phyloP scores from a whole-genome alignment of 2,329 filamentous ascomycete genomes.

The Penicillium sclerotiorum region DNA sequence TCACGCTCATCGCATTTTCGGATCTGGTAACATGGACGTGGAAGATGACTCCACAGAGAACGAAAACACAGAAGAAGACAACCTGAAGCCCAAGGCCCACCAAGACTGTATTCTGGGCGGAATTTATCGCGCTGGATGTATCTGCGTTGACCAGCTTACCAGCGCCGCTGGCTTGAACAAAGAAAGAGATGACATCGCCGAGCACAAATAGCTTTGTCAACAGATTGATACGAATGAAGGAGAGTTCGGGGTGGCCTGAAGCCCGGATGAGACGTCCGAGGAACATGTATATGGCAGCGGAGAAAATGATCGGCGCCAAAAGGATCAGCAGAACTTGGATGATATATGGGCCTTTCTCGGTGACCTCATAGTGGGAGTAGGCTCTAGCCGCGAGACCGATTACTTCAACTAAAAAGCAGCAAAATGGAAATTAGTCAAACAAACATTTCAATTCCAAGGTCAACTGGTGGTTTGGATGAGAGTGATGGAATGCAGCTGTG shows the following conservation, averaged over 20 bases:
- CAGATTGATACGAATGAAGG: neutral
- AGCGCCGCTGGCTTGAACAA: neutral
- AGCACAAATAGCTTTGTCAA: constrained; percentile 5
- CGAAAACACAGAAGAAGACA: neutral
- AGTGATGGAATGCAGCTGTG: too few relatives aligned
- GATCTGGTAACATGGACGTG: neutral
- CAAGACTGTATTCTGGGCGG: neutral
- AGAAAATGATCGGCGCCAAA: constrained; percentile 35
- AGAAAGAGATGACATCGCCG: constrained; percentile 5
- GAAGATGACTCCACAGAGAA: neutral
- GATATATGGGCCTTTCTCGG: neutral
- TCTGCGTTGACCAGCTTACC: neutral
- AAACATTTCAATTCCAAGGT: too few relatives aligned
- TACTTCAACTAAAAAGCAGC: neutral
- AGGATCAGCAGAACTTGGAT: constrained; percentile 22
- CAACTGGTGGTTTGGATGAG: too few relatives aligned
- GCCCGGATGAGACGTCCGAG: constrained; percentile 1
- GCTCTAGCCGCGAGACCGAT: neutral
- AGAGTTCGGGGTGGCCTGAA: neutral
- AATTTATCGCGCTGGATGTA: neutral
- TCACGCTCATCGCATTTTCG: neutral
- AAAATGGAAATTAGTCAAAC: too few relatives aligned
- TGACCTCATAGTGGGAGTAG: neutral
- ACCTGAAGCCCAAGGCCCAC: neutral
- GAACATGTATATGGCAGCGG: constrained; percentile 5